phyloP scores from a whole-genome alignment of 2,329 filamentous ascomycete species.

The Sclerotinia nivalis region DNA sequence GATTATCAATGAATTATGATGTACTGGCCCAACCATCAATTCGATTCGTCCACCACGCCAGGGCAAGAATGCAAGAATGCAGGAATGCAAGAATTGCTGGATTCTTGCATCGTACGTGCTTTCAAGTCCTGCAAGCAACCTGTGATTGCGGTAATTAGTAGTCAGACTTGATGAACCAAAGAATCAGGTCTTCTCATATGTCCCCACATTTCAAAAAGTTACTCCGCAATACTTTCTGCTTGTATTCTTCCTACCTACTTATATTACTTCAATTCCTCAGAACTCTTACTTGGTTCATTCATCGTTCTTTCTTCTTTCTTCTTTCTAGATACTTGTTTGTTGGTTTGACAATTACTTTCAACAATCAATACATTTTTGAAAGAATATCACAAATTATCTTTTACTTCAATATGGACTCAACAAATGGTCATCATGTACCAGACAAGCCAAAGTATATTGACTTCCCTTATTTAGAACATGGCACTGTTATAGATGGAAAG shows the following conservation, averaged over 20 bases:
- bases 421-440: constrained; percentile 29
- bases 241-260: not conserved
- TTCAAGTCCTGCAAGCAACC: constrained; percentile 1
- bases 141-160: not conserved
- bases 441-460: constrained; percentile 39
- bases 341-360: not conserved
- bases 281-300: constrained; percentile 1
- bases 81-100: no score
- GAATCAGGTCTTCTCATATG: not conserved
- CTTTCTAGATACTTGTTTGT: not conserved
- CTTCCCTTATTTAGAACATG: constrained; percentile 38
- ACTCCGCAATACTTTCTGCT: not conserved
- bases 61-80: not conserved
- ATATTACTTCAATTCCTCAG: not conserved
- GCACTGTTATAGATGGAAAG: constrained; percentile 51
- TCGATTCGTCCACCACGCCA: not conserved
- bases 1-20: constrained; percentile 13
- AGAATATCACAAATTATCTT: not conserved
- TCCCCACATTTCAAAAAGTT: constrained; percentile 2
- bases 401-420: constrained; percentile 33
- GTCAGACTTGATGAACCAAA: not conserved
- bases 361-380: not conserved
- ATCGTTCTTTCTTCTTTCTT: not conserved
- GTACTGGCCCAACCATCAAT: constrained; percentile 7
- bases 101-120: constrained; percentile 5